A percentile compares a stretch with the other conserved stretches of the same genome.
Evolutionary conservation across 306 rosid species (phyloP).

Genomic region (Comarum palustre): DNA sequence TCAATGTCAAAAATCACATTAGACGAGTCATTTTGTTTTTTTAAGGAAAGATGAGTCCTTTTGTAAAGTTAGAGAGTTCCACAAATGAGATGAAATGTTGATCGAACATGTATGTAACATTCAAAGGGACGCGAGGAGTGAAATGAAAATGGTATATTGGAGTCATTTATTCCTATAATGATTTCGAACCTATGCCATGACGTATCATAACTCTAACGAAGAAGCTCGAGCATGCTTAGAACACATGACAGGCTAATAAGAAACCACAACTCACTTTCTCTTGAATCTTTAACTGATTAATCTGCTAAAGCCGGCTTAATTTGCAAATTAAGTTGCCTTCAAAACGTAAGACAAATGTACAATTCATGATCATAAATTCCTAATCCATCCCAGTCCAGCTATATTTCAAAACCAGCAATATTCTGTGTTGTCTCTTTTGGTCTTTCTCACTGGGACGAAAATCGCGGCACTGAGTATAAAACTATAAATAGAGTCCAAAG

Average conservation of each 20-base stretch:
- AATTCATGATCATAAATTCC: not conserved
- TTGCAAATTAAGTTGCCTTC: not conserved
- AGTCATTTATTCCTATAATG: not conserved
- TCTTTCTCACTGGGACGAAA: slow-evolving; percentile 14
- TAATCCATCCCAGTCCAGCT: not conserved
- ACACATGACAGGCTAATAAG: not conserved
- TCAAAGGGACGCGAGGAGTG: not conserved
- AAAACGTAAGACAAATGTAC: not conserved
- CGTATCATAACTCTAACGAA: not conserved
- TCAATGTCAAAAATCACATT: not conserved
- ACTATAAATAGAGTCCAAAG: slow-evolving; percentile 15
- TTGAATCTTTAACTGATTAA: not conserved
- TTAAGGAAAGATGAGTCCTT: no score
- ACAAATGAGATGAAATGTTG: not conserved
- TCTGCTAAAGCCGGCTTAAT: not conserved
- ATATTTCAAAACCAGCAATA: not conserved
- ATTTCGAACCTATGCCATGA: not conserved
- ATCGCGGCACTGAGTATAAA: slow-evolving; percentile 28
- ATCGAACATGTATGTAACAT: not conserved
- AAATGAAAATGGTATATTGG: not conserved
- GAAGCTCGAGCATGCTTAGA: not conserved
- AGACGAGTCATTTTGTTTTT: no score
- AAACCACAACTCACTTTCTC: not conserved
- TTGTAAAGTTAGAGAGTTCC: not conserved
- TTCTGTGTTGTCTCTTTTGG: not conserved